phyloP scores from a whole-genome alignment of 345 rosid species.

The Brassica juncea region DNA sequence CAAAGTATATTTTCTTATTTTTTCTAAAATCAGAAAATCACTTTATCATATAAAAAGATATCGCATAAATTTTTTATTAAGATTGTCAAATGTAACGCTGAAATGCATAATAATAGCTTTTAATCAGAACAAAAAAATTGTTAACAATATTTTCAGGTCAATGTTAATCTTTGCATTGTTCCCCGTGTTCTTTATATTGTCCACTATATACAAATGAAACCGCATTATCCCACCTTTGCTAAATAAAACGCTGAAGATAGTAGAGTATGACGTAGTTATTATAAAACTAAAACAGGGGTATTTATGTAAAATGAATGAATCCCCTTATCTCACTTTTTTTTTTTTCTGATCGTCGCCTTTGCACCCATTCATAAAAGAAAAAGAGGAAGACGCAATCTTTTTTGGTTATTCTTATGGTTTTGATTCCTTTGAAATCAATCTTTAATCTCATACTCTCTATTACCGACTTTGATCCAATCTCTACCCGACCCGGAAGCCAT shows the following conservation, averaged over 20 bases:
- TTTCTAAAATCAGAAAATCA: no score
- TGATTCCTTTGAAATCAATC: constrained; percentile 12
- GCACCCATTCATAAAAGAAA: constrained; percentile 23
- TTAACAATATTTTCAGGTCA: no score
- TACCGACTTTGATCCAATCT: constrained; percentile 35
- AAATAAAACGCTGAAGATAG: no score
- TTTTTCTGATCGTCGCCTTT: constrained; percentile 7
- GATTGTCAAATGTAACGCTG: no score
- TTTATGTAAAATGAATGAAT: background rate
- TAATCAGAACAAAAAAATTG: no score
- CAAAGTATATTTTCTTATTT: no score
- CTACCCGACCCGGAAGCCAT: constrained; percentile 44
- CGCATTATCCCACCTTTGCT: no score
- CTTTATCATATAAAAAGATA: no score
- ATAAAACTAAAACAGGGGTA: background rate
- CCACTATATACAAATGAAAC: no score
- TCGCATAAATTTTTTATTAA: no score
- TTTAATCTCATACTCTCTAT: constrained; percentile 2
- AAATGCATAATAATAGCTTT: no score
- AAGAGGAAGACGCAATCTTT: constrained; percentile 23
- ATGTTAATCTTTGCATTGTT: no score
- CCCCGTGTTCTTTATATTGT: background rate
- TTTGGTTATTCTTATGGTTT: constrained; percentile 18
- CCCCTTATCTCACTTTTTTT: constrained; percentile 27
- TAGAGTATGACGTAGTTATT: background rate